A percentile compares a stretch with the other conserved stretches of the same genome.
phyloP scores from a whole-genome alignment of 176 grass and related monocot species.

The Raddia guianensis region DNA sequence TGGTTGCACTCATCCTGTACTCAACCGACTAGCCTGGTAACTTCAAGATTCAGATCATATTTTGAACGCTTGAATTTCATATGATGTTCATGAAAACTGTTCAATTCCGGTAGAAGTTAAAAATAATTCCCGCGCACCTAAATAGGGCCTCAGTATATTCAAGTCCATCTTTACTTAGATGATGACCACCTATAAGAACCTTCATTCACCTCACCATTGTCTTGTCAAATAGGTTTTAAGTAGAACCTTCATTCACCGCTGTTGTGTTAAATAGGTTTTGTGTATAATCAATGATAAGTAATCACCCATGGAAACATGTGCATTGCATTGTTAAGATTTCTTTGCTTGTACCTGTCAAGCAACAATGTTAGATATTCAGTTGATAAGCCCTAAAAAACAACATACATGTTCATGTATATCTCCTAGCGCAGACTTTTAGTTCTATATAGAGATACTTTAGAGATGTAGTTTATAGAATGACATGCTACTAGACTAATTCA shows the following conservation, averaged over 20 bases:
- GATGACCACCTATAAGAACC: conserved; percentile 29
- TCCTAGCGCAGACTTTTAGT: neutral
- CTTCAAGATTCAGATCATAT: neutral
- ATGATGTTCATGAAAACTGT: too few species aligned
- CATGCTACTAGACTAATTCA: conserved; percentile 8
- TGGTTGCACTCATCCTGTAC: conserved; percentile 33
- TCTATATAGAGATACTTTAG: neutral
- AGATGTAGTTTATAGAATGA: conserved; percentile 4
- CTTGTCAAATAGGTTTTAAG: conserved; percentile 20
- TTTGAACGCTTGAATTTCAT: too few species aligned
- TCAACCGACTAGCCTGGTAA: conserved; percentile 23
- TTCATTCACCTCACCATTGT: conserved; percentile 24
- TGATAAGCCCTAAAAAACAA: conserved; percentile 11
- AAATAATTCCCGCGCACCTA: too few species aligned
- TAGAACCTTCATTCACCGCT: conserved; percentile 32
- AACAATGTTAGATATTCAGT: conserved; percentile 3
- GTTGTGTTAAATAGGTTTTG: conserved; percentile 23
- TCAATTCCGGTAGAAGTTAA: too few species aligned
- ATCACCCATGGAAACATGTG: neutral
- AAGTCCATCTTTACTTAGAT: conserved; percentile 16
- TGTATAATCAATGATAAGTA: conserved; percentile 29
- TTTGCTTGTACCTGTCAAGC: conserved; percentile 52
- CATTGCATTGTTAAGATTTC: conserved; percentile 40
- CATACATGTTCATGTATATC: neutral
- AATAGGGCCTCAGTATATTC: conserved; percentile 10